Evolutionary conservation across 257 asterid genomes (phyloP).

Genomic region (Solanum virginianum): DNA sequence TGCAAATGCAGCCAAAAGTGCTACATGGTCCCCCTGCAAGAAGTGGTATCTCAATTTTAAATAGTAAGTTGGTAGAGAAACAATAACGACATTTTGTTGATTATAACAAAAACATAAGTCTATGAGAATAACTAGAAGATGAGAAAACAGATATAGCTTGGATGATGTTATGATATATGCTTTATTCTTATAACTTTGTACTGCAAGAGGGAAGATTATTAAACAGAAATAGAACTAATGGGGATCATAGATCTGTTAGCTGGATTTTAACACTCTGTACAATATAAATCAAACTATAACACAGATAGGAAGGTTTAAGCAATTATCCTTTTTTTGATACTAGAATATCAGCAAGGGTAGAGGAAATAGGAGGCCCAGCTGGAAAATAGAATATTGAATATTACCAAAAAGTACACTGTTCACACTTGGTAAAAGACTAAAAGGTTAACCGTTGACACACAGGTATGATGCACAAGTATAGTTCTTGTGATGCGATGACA

Average conservation of each 20-base stretch:
- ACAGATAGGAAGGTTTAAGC: not conserved
- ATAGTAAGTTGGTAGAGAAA: not conserved
- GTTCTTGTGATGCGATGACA: not conserved
- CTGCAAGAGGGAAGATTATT: not conserved
- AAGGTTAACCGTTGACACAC: not conserved
- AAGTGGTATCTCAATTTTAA: conserved; percentile 1
- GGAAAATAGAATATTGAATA: not conserved
- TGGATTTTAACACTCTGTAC: not conserved
- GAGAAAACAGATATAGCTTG: not conserved
- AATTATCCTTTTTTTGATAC: not conserved
- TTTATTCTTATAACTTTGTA: not conserved
- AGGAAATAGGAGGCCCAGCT: not conserved
- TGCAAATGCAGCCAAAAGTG: conserved; percentile 78
- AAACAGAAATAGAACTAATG: not conserved
- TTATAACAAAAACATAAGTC: not conserved
- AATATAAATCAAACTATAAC: not conserved
- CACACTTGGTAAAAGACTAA: not conserved
- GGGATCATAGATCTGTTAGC: not conserved
- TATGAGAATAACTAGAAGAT: not conserved
- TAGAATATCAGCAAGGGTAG: not conserved
- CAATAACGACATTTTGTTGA: not conserved
- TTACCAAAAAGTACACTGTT: not conserved
- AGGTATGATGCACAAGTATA: not conserved
- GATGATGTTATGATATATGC: not conserved
- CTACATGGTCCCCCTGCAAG: conserved; percentile 91